Conservation (phyloP, 495 filamentous ascomycete species). For the Aspergillus egyptiacus region DNA sequence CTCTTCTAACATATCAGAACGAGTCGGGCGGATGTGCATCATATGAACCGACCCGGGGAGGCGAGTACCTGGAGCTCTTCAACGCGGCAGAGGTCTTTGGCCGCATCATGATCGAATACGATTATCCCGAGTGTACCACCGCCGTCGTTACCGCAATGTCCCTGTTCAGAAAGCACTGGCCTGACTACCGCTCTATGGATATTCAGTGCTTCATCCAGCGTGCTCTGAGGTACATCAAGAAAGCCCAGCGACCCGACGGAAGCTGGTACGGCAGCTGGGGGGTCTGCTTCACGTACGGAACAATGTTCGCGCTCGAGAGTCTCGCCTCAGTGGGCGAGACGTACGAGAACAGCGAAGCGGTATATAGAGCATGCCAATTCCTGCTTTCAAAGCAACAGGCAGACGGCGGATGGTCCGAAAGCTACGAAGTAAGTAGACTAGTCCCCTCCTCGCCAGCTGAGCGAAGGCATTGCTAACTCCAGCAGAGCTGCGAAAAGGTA, state of each 20-base stretch:
- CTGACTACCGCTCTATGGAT: conserved; percentile 13
- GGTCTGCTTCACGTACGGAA: conserved; percentile 19
- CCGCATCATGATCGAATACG: conserved; percentile 18
- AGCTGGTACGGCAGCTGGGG: conserved; percentile 21
- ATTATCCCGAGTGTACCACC: conserved; percentile 19
- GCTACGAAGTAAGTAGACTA: conserved; percentile 2
- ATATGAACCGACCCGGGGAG: conserved; percentile 15
- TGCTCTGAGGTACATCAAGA: conserved; percentile 10
- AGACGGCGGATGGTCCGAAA: conserved; percentile 24
- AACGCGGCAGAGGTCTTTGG: conserved; percentile 20
- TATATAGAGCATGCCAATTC: conserved; percentile 16
- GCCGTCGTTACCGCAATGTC: conserved; percentile 15
- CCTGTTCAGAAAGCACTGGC: conserved; percentile 8
- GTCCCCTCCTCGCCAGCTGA: neutral
- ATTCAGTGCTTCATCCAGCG: conserved; percentile 9
- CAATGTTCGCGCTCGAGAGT: conserved; percentile 19
- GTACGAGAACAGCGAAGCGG: conserved; percentile 6
- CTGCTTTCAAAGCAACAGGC: conserved; percentile 16
- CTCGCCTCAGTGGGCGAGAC: conserved; percentile 14
- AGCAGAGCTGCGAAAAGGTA: conserved; percentile 9
- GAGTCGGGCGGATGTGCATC: conserved; percentile 13
- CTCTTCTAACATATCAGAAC: conserved; percentile 12
- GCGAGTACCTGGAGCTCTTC: conserved; percentile 14
- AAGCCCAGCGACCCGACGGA: conserved; percentile 14
- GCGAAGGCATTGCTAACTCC: neutral